A percentile compares a stretch with the other conserved stretches of the same genome.
Evolutionary conservation across 2,329 filamentous ascomycete species (phyloP).

Genomic region (Trichothecium sympodiale): DNA sequence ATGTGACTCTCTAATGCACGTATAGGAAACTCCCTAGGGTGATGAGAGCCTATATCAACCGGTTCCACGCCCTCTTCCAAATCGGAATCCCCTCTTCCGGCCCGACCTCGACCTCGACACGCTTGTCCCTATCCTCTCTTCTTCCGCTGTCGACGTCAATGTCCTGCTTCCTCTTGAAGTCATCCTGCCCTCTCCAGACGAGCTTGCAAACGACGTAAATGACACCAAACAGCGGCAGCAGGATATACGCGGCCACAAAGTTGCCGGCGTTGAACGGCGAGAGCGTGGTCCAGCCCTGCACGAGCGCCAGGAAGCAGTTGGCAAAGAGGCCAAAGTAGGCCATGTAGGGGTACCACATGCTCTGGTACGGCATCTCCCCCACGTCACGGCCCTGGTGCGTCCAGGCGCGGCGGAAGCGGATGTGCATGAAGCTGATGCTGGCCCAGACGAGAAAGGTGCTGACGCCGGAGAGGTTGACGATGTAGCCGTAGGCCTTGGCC

Average conservation of each 20-base stretch:
- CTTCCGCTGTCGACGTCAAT: conserved; percentile 47
- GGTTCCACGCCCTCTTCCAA: conserved; percentile 33
- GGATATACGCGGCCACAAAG: conserved; percentile 55
- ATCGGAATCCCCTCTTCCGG: conserved; percentile 17
- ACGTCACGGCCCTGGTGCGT: conserved; percentile 41
- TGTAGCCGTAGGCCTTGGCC: conserved; percentile 53
- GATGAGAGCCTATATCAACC: no score
- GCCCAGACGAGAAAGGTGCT: conserved; percentile 65
- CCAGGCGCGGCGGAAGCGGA: conserved; percentile 60
- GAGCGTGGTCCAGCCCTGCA: conserved; percentile 51
- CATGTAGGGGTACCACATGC: conserved; percentile 43
- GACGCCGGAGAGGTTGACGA: conserved; percentile 59
- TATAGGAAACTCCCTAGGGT: no score
- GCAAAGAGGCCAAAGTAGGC: conserved; percentile 47
- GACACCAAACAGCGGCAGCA: conserved; percentile 46
- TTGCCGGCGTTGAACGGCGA: conserved; percentile 44
- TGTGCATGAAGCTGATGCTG: conserved; percentile 58
- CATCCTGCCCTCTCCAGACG: conserved; percentile 36
- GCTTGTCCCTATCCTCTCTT: conserved; percentile 41
- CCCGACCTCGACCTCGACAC: conserved; percentile 17
- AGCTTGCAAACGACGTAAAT: conserved; percentile 47
- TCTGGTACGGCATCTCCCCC: conserved; percentile 43
- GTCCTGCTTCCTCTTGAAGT: conserved; percentile 35
- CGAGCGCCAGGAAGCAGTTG: conserved; percentile 47
- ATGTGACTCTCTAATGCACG: no score